These are phyloP conservation scores for Alnus rubra DNA, from an alignment of 306 rosid genomes.

Conservation along the genomic window DNA sequence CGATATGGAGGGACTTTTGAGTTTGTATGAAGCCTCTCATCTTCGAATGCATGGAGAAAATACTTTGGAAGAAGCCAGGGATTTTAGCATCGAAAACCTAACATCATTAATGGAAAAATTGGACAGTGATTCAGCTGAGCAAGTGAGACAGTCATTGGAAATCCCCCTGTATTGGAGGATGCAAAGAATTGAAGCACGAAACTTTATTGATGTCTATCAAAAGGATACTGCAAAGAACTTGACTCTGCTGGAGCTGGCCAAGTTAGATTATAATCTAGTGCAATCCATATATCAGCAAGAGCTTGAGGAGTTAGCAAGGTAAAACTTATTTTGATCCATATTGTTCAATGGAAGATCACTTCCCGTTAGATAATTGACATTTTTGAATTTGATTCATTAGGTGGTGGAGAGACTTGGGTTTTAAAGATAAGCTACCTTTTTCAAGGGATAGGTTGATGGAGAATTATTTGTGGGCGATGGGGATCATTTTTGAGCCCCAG, in stretches of 20 bases:
- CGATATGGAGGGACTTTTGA: constrained; percentile 27
- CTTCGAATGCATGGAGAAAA: constrained; percentile 34
- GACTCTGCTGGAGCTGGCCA: constrained; percentile 32
- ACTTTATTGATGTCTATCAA: constrained; percentile 26
- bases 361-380: not conserved
- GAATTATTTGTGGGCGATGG: constrained; percentile 37
- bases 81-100: constrained; percentile 8
- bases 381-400: constrained; percentile 6
- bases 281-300: constrained; percentile 31
- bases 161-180: constrained; percentile 27
- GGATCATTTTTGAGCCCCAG: constrained; percentile 27
- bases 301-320: constrained; percentile 30
- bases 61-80: constrained; percentile 29
- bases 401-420: constrained; percentile 34
- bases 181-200: constrained; percentile 27
- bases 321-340: not conserved
- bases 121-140: constrained; percentile 1
- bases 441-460: constrained; percentile 38
- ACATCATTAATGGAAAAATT: not conserved
- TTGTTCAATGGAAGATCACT: not conserved
- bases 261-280: constrained; percentile 38
- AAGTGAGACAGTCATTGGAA: constrained; percentile 18
- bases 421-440: constrained; percentile 23
- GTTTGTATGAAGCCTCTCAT: constrained; percentile 38
- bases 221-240: constrained; percentile 4